phyloP scores from a whole-genome alignment of 352 stramenopile species.

The Hyphochytrium catenoides region DNA sequence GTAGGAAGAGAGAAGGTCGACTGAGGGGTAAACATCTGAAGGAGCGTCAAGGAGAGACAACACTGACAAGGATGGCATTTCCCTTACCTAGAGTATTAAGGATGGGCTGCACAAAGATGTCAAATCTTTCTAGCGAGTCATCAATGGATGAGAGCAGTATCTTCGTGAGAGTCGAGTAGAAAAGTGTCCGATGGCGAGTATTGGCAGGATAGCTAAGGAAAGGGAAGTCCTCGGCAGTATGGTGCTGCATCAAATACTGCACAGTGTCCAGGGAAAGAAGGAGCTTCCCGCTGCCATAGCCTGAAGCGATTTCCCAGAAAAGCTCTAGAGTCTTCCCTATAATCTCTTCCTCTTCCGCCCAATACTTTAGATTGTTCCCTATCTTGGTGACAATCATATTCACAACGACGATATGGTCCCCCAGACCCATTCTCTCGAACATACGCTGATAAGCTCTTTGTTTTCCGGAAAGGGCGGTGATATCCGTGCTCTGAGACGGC shows the following conservation, averaged over 20 bases:
- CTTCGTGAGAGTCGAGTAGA: slow-evolving; percentile 86
- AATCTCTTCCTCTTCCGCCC: slow-evolving; percentile 83
- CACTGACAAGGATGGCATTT: too few relatives aligned
- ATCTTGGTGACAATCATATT: slow-evolving; percentile 98
- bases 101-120: slow-evolving; percentile 86
- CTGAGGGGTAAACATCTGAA: too few relatives aligned
- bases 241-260: slow-evolving; percentile 86
- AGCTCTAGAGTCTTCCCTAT: slow-evolving; percentile 85
- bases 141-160: slow-evolving; percentile 87
- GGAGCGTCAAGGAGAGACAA: too few relatives aligned
- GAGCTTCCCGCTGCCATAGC: slow-evolving; percentile 90
- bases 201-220: slow-evolving; percentile 83
- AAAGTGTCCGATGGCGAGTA: slow-evolving; percentile 83
- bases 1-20: too few relatives aligned
- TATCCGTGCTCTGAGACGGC: slow-evolving; percentile 23
- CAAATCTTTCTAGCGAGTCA: slow-evolving; percentile 75
- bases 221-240: slow-evolving; percentile 89
- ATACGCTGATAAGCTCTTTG: slow-evolving; percentile 88
- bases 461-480: slow-evolving; percentile 48
- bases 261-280: slow-evolving; percentile 88
- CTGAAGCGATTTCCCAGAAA: slow-evolving; percentile 88
- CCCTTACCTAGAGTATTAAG: slow-evolving; percentile 51
- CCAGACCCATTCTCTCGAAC: slow-evolving; percentile 90
- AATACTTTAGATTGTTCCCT: slow-evolving; percentile 97
- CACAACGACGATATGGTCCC: slow-evolving; percentile 86